phyloP scores from a whole-genome alignment of 306 rosid species.

The Hylodesmum podocarpum region DNA sequence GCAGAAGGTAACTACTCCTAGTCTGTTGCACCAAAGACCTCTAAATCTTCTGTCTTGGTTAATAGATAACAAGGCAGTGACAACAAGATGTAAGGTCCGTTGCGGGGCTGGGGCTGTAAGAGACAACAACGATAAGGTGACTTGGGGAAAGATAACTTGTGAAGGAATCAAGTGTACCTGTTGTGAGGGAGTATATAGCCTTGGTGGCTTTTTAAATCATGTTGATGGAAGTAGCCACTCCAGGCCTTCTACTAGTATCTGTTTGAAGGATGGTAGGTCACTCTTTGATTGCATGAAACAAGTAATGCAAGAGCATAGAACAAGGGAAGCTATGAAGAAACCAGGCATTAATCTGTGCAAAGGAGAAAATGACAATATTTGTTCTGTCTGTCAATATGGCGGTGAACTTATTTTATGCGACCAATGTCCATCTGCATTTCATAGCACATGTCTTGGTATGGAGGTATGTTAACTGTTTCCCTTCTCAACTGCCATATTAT shows the following conservation, averaged over 20 bases:
- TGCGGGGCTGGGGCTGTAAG: conserved; percentile 36
- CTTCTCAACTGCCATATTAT: conserved; percentile 24
- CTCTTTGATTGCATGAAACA: conserved; percentile 64
- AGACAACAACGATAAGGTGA: conserved; percentile 6
- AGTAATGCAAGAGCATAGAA: conserved; percentile 36
- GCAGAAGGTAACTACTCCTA: conserved; percentile 48
- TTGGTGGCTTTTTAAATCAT: conserved; percentile 58
- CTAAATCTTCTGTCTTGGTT: conserved; percentile 77
- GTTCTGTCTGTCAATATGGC: conserved; percentile 80
- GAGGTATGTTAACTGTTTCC: conserved; percentile 49
- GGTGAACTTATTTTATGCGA: conserved; percentile 87
- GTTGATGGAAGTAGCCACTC: conserved; percentile 44
- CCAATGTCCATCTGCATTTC: conserved; percentile 81
- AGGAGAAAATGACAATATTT: conserved; percentile 68
- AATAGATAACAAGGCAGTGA: conserved; percentile 55
- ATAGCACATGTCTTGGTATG: conserved; percentile 62
- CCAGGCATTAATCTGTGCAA: conserved; percentile 7
- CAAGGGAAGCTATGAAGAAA: conserved; percentile 12
- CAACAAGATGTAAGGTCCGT: conserved; percentile 59
- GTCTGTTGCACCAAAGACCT: conserved; percentile 49
- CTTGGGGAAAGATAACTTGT: conserved; percentile 60
- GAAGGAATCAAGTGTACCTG: conserved; percentile 82
- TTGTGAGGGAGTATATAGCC: conserved; percentile 53
- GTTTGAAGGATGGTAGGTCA: conserved; percentile 70
- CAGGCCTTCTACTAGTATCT: conserved; percentile 53